Evolutionary conservation across 2,329 filamentous ascomycete genomes (phyloP).

Genomic region (Aquanectria penicillioides): DNA sequence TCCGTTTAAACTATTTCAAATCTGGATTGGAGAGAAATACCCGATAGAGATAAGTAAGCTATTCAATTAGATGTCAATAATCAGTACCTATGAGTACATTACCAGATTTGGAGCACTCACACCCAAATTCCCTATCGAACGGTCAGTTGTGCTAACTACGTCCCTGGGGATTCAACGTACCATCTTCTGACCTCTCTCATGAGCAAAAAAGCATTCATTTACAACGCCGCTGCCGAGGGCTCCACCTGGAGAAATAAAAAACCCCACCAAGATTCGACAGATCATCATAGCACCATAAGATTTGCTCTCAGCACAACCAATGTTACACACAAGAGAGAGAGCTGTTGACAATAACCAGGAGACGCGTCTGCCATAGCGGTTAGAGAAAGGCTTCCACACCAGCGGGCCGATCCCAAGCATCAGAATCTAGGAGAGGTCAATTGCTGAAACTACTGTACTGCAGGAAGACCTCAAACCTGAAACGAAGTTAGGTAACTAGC

Average conservation of each 20-base stretch:
- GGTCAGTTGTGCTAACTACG: too few relatives aligned
- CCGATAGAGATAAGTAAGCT: not conserved
- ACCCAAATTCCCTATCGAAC: not conserved
- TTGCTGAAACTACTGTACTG: slow-evolving; percentile 45
- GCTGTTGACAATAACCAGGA: not conserved
- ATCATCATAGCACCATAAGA: not conserved
- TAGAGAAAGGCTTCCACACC: slow-evolving; percentile 1
- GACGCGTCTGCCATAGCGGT: not conserved
- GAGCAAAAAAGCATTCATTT: not conserved
- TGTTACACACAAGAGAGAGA: not conserved
- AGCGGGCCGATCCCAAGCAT: slow-evolving; percentile 28
- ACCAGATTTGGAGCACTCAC: not conserved
- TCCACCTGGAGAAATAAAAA: not conserved
- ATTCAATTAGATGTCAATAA: not conserved
- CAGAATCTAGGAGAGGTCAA: too few relatives aligned
- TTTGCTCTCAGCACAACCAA: slow-evolving; percentile 3
- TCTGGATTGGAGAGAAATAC: not conserved
- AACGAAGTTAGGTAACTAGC: slow-evolving; percentile 60
- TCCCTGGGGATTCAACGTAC: too few relatives aligned
- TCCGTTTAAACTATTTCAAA: not conserved
- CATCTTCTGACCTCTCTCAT: not conserved
- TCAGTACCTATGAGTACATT: not conserved
- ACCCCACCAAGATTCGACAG: not conserved
- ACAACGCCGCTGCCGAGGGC: not conserved
- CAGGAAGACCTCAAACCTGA: slow-evolving; percentile 59